Percentiles rank a stretch among this genome's conserved stretches.
Evolutionary conservation across 2,329 filamentous ascomycete species (phyloP).

Genomic region (Penicillium thymicola): DNA sequence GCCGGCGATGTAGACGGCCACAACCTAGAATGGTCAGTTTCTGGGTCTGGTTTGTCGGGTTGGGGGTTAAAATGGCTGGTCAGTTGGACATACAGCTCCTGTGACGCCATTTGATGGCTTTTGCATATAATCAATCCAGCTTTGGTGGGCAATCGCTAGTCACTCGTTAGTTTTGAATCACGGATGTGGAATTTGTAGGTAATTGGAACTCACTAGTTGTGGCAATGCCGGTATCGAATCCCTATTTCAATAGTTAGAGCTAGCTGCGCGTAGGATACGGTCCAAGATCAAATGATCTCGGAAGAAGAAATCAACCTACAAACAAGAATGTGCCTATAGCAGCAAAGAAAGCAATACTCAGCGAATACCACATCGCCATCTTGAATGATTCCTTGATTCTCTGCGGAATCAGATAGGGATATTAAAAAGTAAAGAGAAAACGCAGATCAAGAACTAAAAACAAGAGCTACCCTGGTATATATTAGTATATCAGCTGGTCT

Average conservation of each 20-base stretch:
- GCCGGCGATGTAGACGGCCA: conserved; percentile 59
- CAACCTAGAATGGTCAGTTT: conserved; percentile 39
- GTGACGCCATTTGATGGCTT: conserved; percentile 55
- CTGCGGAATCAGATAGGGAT: neutral
- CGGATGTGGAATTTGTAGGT: too few species aligned
- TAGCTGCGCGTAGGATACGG: neutral
- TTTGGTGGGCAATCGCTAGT: conserved; percentile 56
- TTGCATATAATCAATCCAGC: conserved; percentile 59
- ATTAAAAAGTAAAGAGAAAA: conserved; percentile 1
- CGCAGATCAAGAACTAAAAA: neutral
- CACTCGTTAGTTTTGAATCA: neutral
- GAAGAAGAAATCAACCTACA: conserved; percentile 36
- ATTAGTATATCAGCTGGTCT: conserved; percentile 10
- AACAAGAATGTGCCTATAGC: conserved; percentile 60
- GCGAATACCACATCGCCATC: conserved; percentile 46
- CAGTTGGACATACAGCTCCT: conserved; percentile 45
- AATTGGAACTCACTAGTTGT: conserved; percentile 50
- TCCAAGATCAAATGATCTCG: neutral
- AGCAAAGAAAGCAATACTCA: conserved; percentile 55
- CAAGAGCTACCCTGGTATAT: neutral
- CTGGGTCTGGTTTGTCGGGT: neutral
- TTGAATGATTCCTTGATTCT: conserved; percentile 15
- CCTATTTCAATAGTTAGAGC: conserved; percentile 35
- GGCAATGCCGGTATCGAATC: conserved; percentile 59
- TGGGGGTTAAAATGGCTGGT: neutral